Evolutionary conservation across 1,139 yeast species (phyloP), one percentile per base, ranked within the genome.

Genomic region (Suhomyces atakaporum): DNA sequence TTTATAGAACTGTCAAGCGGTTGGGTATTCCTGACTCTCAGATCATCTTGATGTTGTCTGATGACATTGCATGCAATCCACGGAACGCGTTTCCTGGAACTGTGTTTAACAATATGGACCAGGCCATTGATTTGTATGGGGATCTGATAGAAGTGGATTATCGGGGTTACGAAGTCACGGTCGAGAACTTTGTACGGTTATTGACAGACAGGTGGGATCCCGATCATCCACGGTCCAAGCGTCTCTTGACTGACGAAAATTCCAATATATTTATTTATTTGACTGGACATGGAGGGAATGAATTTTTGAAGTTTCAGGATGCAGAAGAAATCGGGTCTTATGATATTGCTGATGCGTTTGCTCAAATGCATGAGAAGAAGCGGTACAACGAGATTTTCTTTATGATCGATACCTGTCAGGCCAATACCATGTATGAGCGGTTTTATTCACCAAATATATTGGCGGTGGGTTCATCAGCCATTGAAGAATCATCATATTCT

Each of bases 281-380:
- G 81, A 94, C 98, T 1, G 99, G 99, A 11, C 99, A 92, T 62
- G 99, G 99, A 11, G 99, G 99, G 36, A 89, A 90, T 54, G 97
- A 92, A 61, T 92, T 92, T 60, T 75, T 94, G 51, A 92, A 92
- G 63, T 92, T 92, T 62, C 99, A 92, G 62, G 99, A 92, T 57
- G 97, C 98, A 3, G 98, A 94, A 60, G 98, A 92, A 58, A 89
- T 92, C 40, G 90, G 96, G 2, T 84, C 96, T 10, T 84, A 87
- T 64, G 99, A 92, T 61, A 77, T 92, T 46, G 98, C 98, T 0
- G 96, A 92, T 63, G 97, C 98, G 2, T 88, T 92, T 65, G 95
- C 80, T 34, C 97, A 94, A 60, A 92, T 92, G 98, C 79, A 87
- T 65, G 96, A 92, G 57, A 90, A 90, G 76, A 84, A 85, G 53